Percentiles rank a stretch among this genome's conserved stretches.
phyloP scores from a whole-genome alignment of 2,329 filamentous ascomycete species.

The Dissoconium aciculare region DNA sequence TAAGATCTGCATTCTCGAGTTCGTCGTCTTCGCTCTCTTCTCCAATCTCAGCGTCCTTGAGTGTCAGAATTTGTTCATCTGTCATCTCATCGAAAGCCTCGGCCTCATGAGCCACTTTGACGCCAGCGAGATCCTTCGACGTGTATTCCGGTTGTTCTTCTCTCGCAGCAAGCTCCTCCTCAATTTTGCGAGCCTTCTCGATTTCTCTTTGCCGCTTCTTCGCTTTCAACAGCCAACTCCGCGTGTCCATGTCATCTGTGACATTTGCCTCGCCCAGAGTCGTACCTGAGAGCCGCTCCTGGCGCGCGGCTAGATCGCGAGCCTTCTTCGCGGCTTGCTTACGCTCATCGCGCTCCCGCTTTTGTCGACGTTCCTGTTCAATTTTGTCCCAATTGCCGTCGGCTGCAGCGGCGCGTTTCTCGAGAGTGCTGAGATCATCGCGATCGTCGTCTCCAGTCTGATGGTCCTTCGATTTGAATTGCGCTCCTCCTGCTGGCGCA shows the following conservation, averaged over 20 bases:
- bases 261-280: constrained; percentile 65
- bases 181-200: constrained; percentile 51
- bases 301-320: constrained; percentile 66
- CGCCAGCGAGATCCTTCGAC: constrained; percentile 69
- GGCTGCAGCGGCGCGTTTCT: constrained; percentile 57
- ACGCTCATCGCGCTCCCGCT: constrained; percentile 63
- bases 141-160: constrained; percentile 66
- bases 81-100: constrained; percentile 59
- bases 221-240: constrained; percentile 71
- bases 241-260: constrained; percentile 53
- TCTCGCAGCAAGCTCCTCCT: constrained; percentile 64
- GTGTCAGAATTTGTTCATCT: constrained; percentile 74
- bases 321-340: constrained; percentile 76
- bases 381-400: constrained; percentile 61
- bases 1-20: constrained; percentile 60
- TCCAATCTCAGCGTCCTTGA: constrained; percentile 84
- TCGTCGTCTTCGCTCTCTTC: constrained; percentile 75
- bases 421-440: constrained; percentile 67
- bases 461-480: constrained; percentile 40
- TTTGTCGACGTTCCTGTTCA: constrained; percentile 55
- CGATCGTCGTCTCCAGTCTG: constrained; percentile 43
- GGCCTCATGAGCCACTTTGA: constrained; percentile 82
- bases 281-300: constrained; percentile 62
- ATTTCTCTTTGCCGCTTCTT: constrained; percentile 94
- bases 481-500: constrained; percentile 37